Evolutionary conservation across 2,329 filamentous ascomycete species (phyloP), one percentile per base, ranked within the genome.

Genomic region (Fusarium poae): DNA sequence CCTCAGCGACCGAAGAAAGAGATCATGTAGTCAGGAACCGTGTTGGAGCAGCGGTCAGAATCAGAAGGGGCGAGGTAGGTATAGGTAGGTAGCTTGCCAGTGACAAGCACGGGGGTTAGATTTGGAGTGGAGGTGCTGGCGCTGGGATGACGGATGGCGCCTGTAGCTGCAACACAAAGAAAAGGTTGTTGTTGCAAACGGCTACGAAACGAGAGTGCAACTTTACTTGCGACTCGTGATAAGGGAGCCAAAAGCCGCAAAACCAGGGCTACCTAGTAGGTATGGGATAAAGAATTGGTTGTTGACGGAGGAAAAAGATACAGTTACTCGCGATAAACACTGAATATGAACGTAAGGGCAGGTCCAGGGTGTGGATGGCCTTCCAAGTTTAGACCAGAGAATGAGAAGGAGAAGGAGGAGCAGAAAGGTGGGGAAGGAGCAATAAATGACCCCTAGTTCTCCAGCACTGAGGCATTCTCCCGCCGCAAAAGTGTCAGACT

Each of bases 381-480:
- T 63, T 57, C 59, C 50, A 60, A 63, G 57, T 65, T 65, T 53
- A 43, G 53, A 46, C 57, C 65, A 72, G 52, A 55, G 52, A 58
- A 59, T 61, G 55, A 51, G 63, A 60, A 72, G 66, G 67, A 63
- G 69, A 64, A 60, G 52, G 46, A 62, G 66, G 60, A 65, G 61
- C 69, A 65, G 58, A 73, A 70, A 49, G 69, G 72, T 74, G 72
- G 72, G 57, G 72, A 71, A 74, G 67, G 62, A 74, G 56, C 56
- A 51, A 40, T 62, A 53, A 48, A 52, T 62, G 62, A 51, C 65
- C 66, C 66, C 66, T 61, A 55, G 56, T 65, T 54, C 57, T 35
- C 65, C 32, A 62, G 67, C 30, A 27, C 66, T 67, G 51, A 63
- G 51, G 60, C 54, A 60, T 60, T 65, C 53, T 67, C 51, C 51